Percentiles rank a stretch among this genome's conserved stretches.
These are phyloP conservation scores for Phytophthora litchii DNA, from an alignment of 352 stramenopile species.

Conservation along the genomic window DNA sequence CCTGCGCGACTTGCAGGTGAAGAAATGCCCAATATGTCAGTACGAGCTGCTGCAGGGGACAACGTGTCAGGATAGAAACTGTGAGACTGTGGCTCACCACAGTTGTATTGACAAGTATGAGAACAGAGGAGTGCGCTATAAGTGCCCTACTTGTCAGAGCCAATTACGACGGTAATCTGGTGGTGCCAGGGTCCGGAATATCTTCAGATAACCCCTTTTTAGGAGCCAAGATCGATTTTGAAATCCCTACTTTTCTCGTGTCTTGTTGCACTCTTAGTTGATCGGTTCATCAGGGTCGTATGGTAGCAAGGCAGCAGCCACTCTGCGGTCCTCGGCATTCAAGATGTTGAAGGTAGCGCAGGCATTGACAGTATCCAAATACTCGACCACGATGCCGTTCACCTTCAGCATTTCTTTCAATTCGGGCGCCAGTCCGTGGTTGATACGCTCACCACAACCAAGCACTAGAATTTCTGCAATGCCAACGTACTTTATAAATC, in stretches of 20 bases:
- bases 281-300: slow-evolving; percentile 48
- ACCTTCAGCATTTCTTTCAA: slow-evolving; percentile 81
- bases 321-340: slow-evolving; percentile 88
- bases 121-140: slow-evolving; percentile 62
- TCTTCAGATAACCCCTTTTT: neutral
- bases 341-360: slow-evolving; percentile 92
- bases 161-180: slow-evolving; percentile 41
- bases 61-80: slow-evolving; percentile 41
- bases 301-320: slow-evolving; percentile 82
- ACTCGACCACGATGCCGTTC: slow-evolving; percentile 87
- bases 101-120: slow-evolving; percentile 72
- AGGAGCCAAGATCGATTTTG: slow-evolving; percentile 10
- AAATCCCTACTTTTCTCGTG: neutral
- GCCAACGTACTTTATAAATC: slow-evolving; percentile 6
- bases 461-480: slow-evolving; percentile 79
- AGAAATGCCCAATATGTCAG: slow-evolving; percentile 80
- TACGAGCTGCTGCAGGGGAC: slow-evolving; percentile 77
- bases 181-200: neutral
- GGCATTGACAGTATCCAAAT: slow-evolving; percentile 83
- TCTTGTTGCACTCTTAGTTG: slow-evolving; percentile 11
- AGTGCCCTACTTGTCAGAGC: slow-evolving; percentile 58
- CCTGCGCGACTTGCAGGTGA: slow-evolving; percentile 74
- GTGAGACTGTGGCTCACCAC: slow-evolving; percentile 53
- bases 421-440: slow-evolving; percentile 57
- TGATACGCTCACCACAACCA: slow-evolving; percentile 71